Conservation (phyloP, 1,139 yeast genomes). For the Nematodospora anomalae region DNA sequence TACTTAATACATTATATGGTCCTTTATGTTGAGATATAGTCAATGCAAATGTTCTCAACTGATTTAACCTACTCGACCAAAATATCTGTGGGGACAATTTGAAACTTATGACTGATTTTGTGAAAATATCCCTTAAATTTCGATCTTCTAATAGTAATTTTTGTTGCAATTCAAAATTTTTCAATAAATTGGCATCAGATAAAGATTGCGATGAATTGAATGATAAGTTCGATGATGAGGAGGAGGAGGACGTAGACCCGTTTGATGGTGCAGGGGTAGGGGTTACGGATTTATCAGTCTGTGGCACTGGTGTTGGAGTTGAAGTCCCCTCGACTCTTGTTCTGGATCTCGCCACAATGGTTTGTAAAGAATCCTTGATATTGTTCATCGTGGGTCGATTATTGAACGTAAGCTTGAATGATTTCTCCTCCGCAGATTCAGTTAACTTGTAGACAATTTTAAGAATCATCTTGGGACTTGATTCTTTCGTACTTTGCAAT, state of each 20-base stretch:
- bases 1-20: slow-evolving; percentile 88
- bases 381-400: slow-evolving; percentile 76
- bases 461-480: slow-evolving; percentile 67
- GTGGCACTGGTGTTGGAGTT: slow-evolving; percentile 26
- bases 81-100: slow-evolving; percentile 79
- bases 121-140: slow-evolving; percentile 70
- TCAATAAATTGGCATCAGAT: slow-evolving; percentile 48
- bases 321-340: slow-evolving; percentile 23
- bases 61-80: slow-evolving; percentile 83
- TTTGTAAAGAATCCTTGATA: slow-evolving; percentile 68
- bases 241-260: slow-evolving; percentile 4
- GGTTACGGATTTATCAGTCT: slow-evolving; percentile 4
- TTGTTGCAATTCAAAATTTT: slow-evolving; percentile 78
- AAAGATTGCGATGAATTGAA: slow-evolving; percentile 29
- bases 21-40: slow-evolving; percentile 85
- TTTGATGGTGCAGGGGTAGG: slow-evolving; percentile 12
- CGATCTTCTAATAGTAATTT: slow-evolving; percentile 69
- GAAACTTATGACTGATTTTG: slow-evolving; percentile 82
- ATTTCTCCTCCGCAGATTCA: slow-evolving; percentile 37
- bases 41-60: slow-evolving; percentile 81
- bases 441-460: slow-evolving; percentile 48
- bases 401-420: slow-evolving; percentile 61
- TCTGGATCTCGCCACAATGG: slow-evolving; percentile 67
- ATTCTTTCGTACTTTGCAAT: slow-evolving; percentile 74
- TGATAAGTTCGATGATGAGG: slow-evolving; percentile 21